phyloP scores from a whole-genome alignment of 306 rosid species.

The Coriaria nepalensis region DNA sequence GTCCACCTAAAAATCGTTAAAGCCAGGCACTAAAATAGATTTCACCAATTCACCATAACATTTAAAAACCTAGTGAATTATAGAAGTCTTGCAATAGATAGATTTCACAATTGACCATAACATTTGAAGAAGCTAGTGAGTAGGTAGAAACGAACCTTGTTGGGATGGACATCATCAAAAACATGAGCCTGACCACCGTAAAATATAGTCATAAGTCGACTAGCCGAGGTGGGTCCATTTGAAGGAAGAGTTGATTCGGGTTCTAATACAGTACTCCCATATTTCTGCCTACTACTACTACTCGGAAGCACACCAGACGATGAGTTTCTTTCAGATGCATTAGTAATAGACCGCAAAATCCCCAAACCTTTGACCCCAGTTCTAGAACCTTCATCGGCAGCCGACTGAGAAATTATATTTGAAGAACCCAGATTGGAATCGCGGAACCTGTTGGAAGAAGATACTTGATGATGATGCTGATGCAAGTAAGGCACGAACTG shows the following conservation, averaged over 20 bases:
- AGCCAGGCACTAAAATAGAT: too few species aligned
- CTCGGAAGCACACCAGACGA: slow-evolving; percentile 40
- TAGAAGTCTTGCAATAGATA: too few species aligned
- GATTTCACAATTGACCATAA: slow-evolving; percentile 2
- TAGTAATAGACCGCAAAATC: slow-evolving; percentile 47
- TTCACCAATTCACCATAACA: slow-evolving; percentile 2
- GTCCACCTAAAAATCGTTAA: slow-evolving; percentile 54
- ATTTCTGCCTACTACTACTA: slow-evolving; percentile 51
- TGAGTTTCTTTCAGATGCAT: slow-evolving; percentile 45
- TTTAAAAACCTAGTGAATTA: background rate
- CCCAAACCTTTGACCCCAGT: slow-evolving; percentile 91
- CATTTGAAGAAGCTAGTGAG: background rate
- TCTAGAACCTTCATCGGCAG: slow-evolving; percentile 96
- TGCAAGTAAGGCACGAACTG: slow-evolving; percentile 28
- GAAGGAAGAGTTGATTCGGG: slow-evolving; percentile 47
- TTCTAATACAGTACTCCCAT: slow-evolving; percentile 32
- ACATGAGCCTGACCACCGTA: slow-evolving; percentile 99
- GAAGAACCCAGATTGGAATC: slow-evolving; percentile 61
- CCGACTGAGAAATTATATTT: slow-evolving; percentile 60
- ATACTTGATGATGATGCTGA: slow-evolving; percentile 17
- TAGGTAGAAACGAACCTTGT: slow-evolving; percentile 52
- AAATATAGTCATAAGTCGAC: slow-evolving; percentile 92
- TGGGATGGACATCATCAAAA: slow-evolving; percentile 87
- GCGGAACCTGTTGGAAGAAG: slow-evolving; percentile 43
- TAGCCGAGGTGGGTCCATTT: slow-evolving; percentile 41